Evolutionary conservation across 2,329 filamentous ascomycete species (phyloP).

Genomic region (Nigrospora sphaerica): DNA sequence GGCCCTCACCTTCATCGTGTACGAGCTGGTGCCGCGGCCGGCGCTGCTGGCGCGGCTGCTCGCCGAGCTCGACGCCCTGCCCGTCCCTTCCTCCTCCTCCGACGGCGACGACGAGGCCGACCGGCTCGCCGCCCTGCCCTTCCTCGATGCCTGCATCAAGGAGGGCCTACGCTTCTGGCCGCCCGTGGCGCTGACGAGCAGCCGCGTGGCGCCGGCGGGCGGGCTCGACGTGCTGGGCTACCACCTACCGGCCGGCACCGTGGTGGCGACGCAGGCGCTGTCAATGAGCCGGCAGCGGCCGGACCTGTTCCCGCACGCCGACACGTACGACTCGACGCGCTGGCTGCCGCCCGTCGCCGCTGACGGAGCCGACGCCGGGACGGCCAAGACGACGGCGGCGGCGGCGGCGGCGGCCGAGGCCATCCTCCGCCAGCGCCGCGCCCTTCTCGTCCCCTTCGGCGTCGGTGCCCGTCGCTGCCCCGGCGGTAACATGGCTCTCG

Average conservation of each 20-base stretch:
- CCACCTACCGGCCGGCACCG: conserved; percentile 8
- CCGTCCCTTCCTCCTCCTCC: too few relatives aligned
- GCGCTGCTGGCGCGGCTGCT: conserved; percentile 5
- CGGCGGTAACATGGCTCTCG: conserved; percentile 9
- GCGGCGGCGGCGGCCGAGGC: neutral
- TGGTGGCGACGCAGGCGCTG: conserved; percentile 11
- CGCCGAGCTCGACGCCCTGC: conserved; percentile 3
- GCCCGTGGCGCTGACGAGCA: conserved; percentile 10
- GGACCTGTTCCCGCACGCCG: conserved; percentile 10
- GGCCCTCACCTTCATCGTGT: conserved; percentile 10
- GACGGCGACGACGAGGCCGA: conserved; percentile 2
- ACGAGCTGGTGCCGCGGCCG: conserved; percentile 7
- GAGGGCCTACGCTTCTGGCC: conserved; percentile 11
- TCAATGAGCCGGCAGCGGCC: conserved; percentile 11
- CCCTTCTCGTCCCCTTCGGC: conserved; percentile 5
- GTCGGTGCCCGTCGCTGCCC: conserved; percentile 8
- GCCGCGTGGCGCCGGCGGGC: conserved; percentile 7
- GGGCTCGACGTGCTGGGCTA: conserved; percentile 9
- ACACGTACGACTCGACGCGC: conserved; percentile 8
- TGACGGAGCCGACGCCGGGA: too few relatives aligned
- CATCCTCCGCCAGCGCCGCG: conserved; percentile 3
- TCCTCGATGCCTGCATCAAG: conserved; percentile 10
- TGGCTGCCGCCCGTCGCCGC: conserved; percentile 5
- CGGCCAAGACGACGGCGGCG: too few relatives aligned
- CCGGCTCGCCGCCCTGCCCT: neutral